phyloP scores from a whole-genome alignment of 768 basidiomycete genomes.

The Cantharellus cinnabarinus region DNA sequence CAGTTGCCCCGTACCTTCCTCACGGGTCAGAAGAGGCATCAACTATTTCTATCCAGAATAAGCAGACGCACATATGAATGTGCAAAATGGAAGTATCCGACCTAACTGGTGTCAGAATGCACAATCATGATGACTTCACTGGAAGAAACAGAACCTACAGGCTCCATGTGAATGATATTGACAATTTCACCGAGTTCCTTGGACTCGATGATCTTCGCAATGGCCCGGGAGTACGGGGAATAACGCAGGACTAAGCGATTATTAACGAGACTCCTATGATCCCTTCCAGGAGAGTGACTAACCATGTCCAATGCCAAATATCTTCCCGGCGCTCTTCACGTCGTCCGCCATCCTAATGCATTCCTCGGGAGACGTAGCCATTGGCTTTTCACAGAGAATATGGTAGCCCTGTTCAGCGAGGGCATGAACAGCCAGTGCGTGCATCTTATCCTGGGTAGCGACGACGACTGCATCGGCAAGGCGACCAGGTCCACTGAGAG shows the following conservation, averaged over 20 bases:
- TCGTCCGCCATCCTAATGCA: conserved; percentile 57
- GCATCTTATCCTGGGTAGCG: conserved; percentile 64
- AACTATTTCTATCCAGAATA: too few species aligned
- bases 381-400: conserved; percentile 83
- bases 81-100: conserved; percentile 62
- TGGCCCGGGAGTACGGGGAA: conserved; percentile 57
- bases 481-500: conserved; percentile 21
- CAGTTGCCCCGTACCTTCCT: conserved; percentile 40
- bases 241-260: conserved; percentile 53
- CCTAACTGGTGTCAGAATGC: neutral
- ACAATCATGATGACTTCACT: neutral
- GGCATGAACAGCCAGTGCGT: conserved; percentile 48
- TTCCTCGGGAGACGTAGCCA: conserved; percentile 57
- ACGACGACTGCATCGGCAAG: conserved; percentile 68
- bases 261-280: neutral
- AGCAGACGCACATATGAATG: conserved; percentile 47
- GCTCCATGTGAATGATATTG: conserved; percentile 70
- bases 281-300: conserved; percentile 9
- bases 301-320: conserved; percentile 85
- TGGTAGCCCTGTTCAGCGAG: conserved; percentile 72
- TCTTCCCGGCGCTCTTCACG: conserved; percentile 42
- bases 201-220: conserved; percentile 50
- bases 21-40: too few species aligned
- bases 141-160: conserved; percentile 25
- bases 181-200: conserved; percentile 54